A percentile compares a stretch with the other conserved stretches of the same genome.
phyloP scores from a whole-genome alignment of 805 yeast genomes.

The Candida coleopterorum region DNA sequence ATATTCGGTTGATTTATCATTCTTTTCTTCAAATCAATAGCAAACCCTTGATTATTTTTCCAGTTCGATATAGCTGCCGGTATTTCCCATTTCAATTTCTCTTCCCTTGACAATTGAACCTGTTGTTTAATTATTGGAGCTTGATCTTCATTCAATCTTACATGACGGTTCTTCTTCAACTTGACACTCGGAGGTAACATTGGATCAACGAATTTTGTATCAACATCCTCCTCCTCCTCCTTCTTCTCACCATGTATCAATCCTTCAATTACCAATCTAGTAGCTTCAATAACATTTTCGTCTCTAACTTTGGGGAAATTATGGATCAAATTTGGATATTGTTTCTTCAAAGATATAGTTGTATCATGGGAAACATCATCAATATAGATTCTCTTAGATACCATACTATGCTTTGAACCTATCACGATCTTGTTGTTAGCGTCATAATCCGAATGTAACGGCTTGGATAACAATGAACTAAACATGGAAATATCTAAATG shows the following conservation, averaged over 20 bases:
- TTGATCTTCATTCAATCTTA: conserved; percentile 16
- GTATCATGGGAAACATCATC: conserved; percentile 38
- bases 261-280: conserved; percentile 51
- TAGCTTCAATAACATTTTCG: conserved; percentile 47
- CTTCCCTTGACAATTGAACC: conserved; percentile 52
- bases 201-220: conserved; percentile 56
- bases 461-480: conserved; percentile 31
- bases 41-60: conserved; percentile 90
- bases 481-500: conserved; percentile 17
- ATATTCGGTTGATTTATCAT: conserved; percentile 46
- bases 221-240: too few species aligned
- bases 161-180: conserved; percentile 64
- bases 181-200: conserved; percentile 78
- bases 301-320: conserved; percentile 33
- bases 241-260: conserved; percentile 42
- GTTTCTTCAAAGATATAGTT: conserved; percentile 53
- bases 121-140: conserved; percentile 49
- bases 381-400: conserved; percentile 15
- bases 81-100: conserved; percentile 76
- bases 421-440: conserved; percentile 4
- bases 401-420: conserved; percentile 13
- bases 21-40: conserved; percentile 76
- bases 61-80: conserved; percentile 93
- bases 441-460: conserved; percentile 21
- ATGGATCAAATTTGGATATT: conserved; percentile 35